phyloP scores from a whole-genome alignment of 305 asterid species.

The Fraxinus sp. region DNA sequence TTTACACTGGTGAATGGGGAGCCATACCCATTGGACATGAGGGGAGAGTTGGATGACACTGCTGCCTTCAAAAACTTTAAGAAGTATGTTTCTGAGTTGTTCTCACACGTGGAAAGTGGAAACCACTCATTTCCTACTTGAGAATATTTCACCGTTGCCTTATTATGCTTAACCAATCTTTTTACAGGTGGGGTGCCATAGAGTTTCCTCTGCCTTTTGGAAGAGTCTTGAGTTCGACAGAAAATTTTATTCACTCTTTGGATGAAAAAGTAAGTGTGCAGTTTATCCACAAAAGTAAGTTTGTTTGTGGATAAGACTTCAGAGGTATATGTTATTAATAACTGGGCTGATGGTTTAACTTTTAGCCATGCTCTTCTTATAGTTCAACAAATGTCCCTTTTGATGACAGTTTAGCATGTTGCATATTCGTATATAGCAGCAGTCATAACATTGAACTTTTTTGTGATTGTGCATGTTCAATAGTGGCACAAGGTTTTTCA shows the following conservation, averaged over 20 bases:
- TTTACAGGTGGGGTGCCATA: constrained; percentile 70
- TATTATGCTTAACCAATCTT: constrained; percentile 10
- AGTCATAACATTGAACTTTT: background rate
- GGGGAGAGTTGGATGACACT: constrained; percentile 95
- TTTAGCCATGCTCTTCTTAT: background rate
- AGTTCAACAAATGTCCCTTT: background rate
- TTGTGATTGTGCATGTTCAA: background rate
- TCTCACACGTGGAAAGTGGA: constrained; percentile 9
- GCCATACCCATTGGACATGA: constrained; percentile 90
- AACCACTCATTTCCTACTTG: constrained; percentile 8
- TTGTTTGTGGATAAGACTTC: background rate
- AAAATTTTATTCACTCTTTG: constrained; percentile 71
- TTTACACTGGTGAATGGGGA: constrained; percentile 75
- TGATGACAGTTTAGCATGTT: background rate
- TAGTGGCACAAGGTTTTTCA: background rate
- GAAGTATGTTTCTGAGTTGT: constrained; percentile 49
- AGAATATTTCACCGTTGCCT: background rate
- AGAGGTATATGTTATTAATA: background rate
- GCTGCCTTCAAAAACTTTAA: constrained; percentile 89
- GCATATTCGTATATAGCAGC: background rate
- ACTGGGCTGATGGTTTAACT: background rate
- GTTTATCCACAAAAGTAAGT: background rate
- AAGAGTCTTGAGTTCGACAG: constrained; percentile 80
- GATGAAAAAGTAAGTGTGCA: constrained; percentile 67
- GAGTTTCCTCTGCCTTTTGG: constrained; percentile 92